phyloP scores from a whole-genome alignment of 1,139 yeast species.

The Trichomonascaceae sp. region DNA sequence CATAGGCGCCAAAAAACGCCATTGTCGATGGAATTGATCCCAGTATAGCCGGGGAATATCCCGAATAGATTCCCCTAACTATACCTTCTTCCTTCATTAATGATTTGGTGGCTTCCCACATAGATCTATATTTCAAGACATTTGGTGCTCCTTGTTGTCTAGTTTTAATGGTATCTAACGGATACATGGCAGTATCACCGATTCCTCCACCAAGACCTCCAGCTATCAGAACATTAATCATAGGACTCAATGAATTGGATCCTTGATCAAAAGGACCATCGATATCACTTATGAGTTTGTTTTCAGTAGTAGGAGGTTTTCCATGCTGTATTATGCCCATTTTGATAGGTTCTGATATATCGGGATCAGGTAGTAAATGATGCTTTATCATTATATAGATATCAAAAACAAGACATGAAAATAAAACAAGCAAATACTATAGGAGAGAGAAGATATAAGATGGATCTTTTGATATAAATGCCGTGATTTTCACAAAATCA shows the following conservation, averaged over 20 bases:
- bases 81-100: slow-evolving; percentile 80
- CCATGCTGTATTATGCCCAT: not conserved
- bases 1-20: slow-evolving; percentile 86
- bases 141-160: slow-evolving; percentile 89
- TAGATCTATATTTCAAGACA: slow-evolving; percentile 57
- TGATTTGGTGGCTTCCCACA: slow-evolving; percentile 65
- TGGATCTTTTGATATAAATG: not conserved
- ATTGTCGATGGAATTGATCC: slow-evolving; percentile 90
- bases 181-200: slow-evolving; percentile 92
- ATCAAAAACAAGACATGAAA: not conserved
- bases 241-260: slow-evolving; percentile 9
- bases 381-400: not conserved
- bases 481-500: not conserved
- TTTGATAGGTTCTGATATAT: not conserved
- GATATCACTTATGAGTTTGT: not conserved
- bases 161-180: slow-evolving; percentile 92
- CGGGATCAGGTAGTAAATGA: not conserved
- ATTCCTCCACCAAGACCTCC: slow-evolving; percentile 95
- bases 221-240: slow-evolving; percentile 39
- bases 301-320: not conserved
- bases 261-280: not conserved
- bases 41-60: slow-evolving; percentile 82
- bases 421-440: not conserved
- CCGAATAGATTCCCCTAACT: slow-evolving; percentile 79
- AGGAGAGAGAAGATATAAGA: not conserved